Evolutionary conservation across 495 filamentous ascomycete genomes (phyloP).

Genomic region (Penicillium nucicola): DNA sequence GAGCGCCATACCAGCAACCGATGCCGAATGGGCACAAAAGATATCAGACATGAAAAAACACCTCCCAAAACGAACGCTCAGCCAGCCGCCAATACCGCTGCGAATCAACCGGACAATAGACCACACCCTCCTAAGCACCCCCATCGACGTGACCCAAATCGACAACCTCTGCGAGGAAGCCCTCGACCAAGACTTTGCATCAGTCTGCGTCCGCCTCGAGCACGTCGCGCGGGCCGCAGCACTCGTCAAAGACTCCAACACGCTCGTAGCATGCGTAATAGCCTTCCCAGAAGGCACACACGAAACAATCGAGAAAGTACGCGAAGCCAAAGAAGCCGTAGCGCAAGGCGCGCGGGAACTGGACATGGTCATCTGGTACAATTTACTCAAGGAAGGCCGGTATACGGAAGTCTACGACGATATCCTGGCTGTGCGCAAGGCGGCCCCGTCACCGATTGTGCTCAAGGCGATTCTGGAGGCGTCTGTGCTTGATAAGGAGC

Average conservation of each 20-base stretch:
- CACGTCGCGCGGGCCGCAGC: conserved; percentile 52
- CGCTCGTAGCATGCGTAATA: conserved; percentile 60
- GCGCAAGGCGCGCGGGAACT: conserved; percentile 58
- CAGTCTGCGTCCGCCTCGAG: conserved; percentile 57
- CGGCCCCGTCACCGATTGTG: conserved; percentile 43
- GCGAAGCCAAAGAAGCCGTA: conserved; percentile 56
- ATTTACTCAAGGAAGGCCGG: conserved; percentile 44
- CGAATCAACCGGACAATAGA: conserved; percentile 50
- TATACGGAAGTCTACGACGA: conserved; percentile 57
- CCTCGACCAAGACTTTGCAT: conserved; percentile 52
- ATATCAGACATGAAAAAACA: conserved; percentile 25
- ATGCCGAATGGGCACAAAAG: conserved; percentile 35
- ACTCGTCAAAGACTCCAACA: conserved; percentile 44
- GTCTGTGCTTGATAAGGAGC: conserved; percentile 48
- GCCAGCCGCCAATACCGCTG: conserved; percentile 20
- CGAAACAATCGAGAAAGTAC: conserved; percentile 48
- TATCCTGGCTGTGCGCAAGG: conserved; percentile 51
- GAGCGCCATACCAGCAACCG: conserved; percentile 27
- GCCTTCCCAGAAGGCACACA: conserved; percentile 66
- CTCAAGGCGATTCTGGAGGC: conserved; percentile 71
- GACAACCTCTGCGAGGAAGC: conserved; percentile 64
- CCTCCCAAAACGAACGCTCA: conserved; percentile 23
- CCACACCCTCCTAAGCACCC: conserved; percentile 60
- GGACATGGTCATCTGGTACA: conserved; percentile 66
- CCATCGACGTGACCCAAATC: conserved; percentile 52